Evolutionary conservation across 2,329 filamentous ascomycete genomes (phyloP).

Genomic region (Davidsoniella australis): DNA sequence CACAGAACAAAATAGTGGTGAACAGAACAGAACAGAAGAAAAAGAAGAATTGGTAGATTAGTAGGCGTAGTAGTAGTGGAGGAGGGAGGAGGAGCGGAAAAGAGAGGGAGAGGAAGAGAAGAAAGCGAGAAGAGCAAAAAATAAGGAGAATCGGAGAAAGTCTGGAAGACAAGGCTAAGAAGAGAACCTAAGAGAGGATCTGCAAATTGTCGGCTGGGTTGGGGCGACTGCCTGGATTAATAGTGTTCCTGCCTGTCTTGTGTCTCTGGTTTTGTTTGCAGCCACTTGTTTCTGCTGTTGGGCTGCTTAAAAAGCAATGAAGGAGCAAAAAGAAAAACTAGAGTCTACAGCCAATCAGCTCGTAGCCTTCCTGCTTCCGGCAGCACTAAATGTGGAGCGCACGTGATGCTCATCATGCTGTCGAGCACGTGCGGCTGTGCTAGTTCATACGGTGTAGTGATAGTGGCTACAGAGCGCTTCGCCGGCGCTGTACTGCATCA

Average conservation of each 20-base stretch:
- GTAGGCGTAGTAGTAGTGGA: not conserved
- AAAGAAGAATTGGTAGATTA: not conserved
- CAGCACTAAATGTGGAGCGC: too few species aligned
- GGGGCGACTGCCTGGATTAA: not conserved
- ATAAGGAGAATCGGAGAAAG: slow-evolving; percentile 1
- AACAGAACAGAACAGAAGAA: not conserved
- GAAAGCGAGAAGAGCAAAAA: not conserved
- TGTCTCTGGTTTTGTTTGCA: not conserved
- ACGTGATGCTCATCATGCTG: too few species aligned
- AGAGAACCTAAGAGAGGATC: slow-evolving; percentile 1
- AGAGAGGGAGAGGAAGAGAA: slow-evolving; percentile 3
- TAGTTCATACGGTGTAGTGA: too few species aligned
- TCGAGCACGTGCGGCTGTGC: too few species aligned
- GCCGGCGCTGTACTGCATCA: too few species aligned
- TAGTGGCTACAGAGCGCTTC: too few species aligned
- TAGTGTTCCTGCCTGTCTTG: not conserved
- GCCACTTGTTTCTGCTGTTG: too few species aligned
- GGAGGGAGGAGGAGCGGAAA: not conserved
- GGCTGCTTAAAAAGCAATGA: too few species aligned
- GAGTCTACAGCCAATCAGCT: too few species aligned
- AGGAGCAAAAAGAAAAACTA: too few species aligned
- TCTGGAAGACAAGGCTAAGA: slow-evolving; percentile 4
- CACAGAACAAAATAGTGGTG: not conserved
- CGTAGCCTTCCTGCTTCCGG: too few species aligned
- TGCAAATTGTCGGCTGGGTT: not conserved